phyloP scores from a whole-genome alignment of 495 filamentous ascomycete genomes.

The Lasiosphaeria hispida region DNA sequence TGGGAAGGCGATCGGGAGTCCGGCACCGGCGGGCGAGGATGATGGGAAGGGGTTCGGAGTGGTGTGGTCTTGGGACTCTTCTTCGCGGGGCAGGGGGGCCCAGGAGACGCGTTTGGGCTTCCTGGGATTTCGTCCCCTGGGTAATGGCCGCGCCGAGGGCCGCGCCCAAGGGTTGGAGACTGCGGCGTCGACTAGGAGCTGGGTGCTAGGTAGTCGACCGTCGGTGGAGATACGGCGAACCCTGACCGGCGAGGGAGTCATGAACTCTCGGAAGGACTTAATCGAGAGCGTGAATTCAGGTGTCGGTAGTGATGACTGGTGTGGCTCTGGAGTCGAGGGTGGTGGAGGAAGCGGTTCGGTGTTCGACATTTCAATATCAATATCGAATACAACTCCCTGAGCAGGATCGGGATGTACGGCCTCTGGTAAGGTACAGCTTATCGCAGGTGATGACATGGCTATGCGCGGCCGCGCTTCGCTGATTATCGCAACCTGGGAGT shows the following conservation, averaged over 20 bases:
- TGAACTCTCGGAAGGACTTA: slow-evolving; percentile 32
- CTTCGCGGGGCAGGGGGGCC: slow-evolving; percentile 25
- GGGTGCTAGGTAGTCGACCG: slow-evolving; percentile 25
- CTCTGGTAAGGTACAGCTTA: slow-evolving; percentile 13
- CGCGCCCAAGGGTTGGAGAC: slow-evolving; percentile 28
- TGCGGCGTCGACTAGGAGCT: slow-evolving; percentile 24
- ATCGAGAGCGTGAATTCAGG: slow-evolving; percentile 31
- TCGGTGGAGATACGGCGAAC: slow-evolving; percentile 15
- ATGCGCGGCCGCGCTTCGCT: slow-evolving; percentile 7
- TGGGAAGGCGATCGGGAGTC: not conserved
- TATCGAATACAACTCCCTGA: not conserved
- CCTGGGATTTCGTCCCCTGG: slow-evolving; percentile 1
- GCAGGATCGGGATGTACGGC: not conserved
- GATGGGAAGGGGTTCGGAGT: not conserved
- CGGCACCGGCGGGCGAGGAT: not conserved
- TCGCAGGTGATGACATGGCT: slow-evolving; percentile 20
- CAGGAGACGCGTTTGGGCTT: slow-evolving; percentile 32
- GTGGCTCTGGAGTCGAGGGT: slow-evolving; percentile 28
- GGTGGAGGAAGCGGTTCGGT: not conserved
- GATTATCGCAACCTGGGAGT: slow-evolving; percentile 15
- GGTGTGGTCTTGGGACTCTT: not conserved
- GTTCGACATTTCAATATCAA: slow-evolving; percentile 8
- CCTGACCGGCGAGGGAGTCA: slow-evolving; percentile 27
- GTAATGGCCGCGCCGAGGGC: slow-evolving; percentile 1
- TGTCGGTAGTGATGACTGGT: slow-evolving; percentile 27